Base-by-base conservation (phyloP, 2,329 filamentous ascomycete genomes). In the Colletotrichum spinosum region DNA sequence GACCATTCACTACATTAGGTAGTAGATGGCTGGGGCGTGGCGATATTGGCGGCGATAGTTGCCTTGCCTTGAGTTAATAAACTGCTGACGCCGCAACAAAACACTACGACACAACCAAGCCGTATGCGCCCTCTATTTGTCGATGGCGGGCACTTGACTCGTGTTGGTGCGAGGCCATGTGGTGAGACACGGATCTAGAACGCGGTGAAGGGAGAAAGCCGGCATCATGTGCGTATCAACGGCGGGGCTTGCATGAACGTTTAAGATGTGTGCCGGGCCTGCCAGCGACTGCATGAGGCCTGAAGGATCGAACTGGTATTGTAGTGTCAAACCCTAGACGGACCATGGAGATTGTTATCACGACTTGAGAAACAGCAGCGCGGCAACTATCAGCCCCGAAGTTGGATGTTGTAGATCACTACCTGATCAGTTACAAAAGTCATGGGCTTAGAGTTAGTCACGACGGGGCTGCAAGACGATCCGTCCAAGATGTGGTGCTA, bases 241-340 rank as follows among this genome's bases (percentile, higher is more conserved):
- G 58, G 58, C 58, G 58, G 63, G 58, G 63, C 46, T 57, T 65
- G 58, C 63, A 65, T 65, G 42, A 65, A 62, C 58, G 58, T 56
- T 62, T 56, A 52, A 37, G 38, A 41, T 46, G 39, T 65, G 51
- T 60, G 56, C 45, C 46, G 25, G 52, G 48, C 42, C 63, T 56
- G 57, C 58, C 34, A 62, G 41, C 52, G 25, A 53, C 41, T 45
- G 50, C 46, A 51, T 50, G 39, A 61, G 50, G 41, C 57, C 33
- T 17, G n/a, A 33, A 51, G 35, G 58, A 57, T 65, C 48, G 44
- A 57, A 53, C 48, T 33, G 25, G 7, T 51, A 45, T 42, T 48
- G 48, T 53, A 42, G 52, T 49, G 33, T 62, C 58, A 11, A 56
- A 62, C 52, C 63, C 52, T 37, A 42, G 58, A 33, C 62, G 52